Conservation (phyloP, 305 asterid species). For the Salvia sclarea region DNA sequence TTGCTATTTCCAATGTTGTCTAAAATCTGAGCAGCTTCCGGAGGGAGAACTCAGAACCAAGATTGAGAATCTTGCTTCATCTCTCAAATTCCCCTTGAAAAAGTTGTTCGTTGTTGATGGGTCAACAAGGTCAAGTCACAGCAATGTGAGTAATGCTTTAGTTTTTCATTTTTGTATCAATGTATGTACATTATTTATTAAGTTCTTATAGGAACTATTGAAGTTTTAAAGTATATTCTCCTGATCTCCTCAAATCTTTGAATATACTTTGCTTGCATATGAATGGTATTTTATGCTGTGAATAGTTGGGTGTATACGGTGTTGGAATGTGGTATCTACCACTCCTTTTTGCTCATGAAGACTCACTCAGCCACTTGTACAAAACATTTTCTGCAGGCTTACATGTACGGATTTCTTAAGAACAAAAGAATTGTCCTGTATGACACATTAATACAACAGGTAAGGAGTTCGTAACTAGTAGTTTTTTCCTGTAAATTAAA, state of each 20-base stretch:
- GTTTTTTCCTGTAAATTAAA: conserved; percentile 14
- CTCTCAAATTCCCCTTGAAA: conserved; percentile 88
- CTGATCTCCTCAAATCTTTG: not conserved
- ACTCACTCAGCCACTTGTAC: conserved; percentile 22
- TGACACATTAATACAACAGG: conserved; percentile 98
- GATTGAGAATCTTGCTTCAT: conserved; percentile 86
- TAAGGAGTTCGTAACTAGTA: conserved; percentile 36
- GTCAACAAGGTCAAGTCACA: conserved; percentile 97
- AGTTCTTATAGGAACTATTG: too few relatives aligned
- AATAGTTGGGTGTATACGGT: conserved; percentile 21
- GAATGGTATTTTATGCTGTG: not conserved
- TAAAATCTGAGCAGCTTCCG: conserved; percentile 62
- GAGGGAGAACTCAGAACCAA: conserved; percentile 84
- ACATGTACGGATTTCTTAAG: conserved; percentile 97
- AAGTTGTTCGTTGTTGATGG: conserved; percentile 97
- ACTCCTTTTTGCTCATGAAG: conserved; percentile 12
- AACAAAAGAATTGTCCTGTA: conserved; percentile 96
- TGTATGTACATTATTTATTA: not conserved
- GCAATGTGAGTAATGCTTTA: conserved; percentile 69
- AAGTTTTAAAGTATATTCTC: conserved; percentile 21
- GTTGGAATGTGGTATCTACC: conserved; percentile 9
- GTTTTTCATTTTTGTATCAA: conserved; percentile 3
- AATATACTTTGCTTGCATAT: not conserved
- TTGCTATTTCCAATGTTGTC: conserved; percentile 19
- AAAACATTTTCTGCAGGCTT: conserved; percentile 64